Conservation (phyloP, 2,329 filamentous ascomycete genomes). For the Fusarium staphyleae region DNA sequence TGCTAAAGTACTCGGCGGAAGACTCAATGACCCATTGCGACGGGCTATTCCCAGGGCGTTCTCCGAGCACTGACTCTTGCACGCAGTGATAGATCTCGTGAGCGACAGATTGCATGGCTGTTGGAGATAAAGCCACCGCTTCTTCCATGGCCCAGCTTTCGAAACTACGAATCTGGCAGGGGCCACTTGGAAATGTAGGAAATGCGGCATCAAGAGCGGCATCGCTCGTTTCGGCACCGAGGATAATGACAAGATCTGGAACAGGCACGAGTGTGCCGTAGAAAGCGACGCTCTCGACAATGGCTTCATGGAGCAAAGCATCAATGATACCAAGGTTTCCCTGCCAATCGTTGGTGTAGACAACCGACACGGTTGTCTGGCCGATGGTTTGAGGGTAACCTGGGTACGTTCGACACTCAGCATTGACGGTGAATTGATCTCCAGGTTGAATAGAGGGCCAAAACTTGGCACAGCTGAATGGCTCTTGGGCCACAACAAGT, state of each 20-base stretch:
- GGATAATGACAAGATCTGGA: constrained; percentile 10
- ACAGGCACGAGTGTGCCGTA: constrained; percentile 2
- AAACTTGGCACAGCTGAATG: constrained; percentile 9
- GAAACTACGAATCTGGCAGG: constrained; percentile 9
- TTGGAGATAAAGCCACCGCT: not conserved
- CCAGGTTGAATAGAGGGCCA: constrained; percentile 8
- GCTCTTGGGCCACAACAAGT: not conserved
- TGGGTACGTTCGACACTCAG: constrained; percentile 7
- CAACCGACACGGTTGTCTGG: constrained; percentile 1
- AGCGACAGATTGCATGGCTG: constrained; percentile 10
- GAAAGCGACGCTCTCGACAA: not conserved
- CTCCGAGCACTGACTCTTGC: not conserved
- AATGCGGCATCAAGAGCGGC: not conserved
- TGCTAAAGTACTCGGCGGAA: constrained; percentile 9
- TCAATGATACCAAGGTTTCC: constrained; percentile 6
- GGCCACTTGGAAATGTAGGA: not conserved
- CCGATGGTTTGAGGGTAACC: constrained; percentile 4
- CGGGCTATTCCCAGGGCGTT: not conserved
- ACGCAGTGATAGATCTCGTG: constrained; percentile 15
- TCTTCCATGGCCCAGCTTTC: not conserved
- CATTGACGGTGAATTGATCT: not conserved
- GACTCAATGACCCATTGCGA: constrained; percentile 7
- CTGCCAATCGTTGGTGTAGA: constrained; percentile 5
- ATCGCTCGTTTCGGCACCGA: not conserved
- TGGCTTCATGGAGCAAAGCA: constrained; percentile 5